phyloP scores from a whole-genome alignment of 768 basidiomycete species.

The Boletus rubroflammeus region DNA sequence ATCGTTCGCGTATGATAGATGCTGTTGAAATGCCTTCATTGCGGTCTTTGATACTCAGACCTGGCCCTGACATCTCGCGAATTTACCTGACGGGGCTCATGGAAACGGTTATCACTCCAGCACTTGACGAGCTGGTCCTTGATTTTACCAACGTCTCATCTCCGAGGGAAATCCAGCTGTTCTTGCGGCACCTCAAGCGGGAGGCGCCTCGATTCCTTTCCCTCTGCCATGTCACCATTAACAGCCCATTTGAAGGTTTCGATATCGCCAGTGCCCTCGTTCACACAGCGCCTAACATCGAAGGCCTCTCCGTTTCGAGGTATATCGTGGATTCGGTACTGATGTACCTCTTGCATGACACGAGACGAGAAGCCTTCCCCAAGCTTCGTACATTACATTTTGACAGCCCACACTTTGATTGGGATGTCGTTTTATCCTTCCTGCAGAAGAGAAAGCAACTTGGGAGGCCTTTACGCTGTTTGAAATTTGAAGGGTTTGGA shows the following conservation, averaged over 20 bases:
- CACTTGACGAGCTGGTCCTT: slow-evolving; percentile 22
- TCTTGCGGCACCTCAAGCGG: slow-evolving; percentile 28
- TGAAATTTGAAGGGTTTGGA: slow-evolving; percentile 24
- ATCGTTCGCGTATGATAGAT: slow-evolving; percentile 4
- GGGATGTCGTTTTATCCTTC: slow-evolving; percentile 27
- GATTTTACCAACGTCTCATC: slow-evolving; percentile 26
- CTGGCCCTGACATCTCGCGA: slow-evolving; percentile 29
- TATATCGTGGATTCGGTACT: slow-evolving; percentile 23
- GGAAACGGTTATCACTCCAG: slow-evolving; percentile 23
- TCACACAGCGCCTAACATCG: slow-evolving; percentile 24
- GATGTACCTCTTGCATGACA: slow-evolving; percentile 23
- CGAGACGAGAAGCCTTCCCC: slow-evolving; percentile 26
- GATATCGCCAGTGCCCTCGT: slow-evolving; percentile 23
- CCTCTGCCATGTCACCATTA: slow-evolving; percentile 19
- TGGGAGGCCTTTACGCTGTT: slow-evolving; percentile 15
- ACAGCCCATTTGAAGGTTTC: slow-evolving; percentile 24
- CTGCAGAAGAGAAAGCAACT: slow-evolving; percentile 22
- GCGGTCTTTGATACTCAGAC: slow-evolving; percentile 20
- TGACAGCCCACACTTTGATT: slow-evolving; percentile 27
- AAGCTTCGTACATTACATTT: slow-evolving; percentile 18
- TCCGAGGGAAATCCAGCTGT: slow-evolving; percentile 27
- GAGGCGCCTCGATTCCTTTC: slow-evolving; percentile 24
- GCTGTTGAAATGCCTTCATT: slow-evolving; percentile 19
- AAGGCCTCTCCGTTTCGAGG: slow-evolving; percentile 26
- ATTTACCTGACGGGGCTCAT: slow-evolving; percentile 25